Evolutionary conservation across 257 asterid species (phyloP).

Genomic region (Fraxinus excelsior): DNA sequence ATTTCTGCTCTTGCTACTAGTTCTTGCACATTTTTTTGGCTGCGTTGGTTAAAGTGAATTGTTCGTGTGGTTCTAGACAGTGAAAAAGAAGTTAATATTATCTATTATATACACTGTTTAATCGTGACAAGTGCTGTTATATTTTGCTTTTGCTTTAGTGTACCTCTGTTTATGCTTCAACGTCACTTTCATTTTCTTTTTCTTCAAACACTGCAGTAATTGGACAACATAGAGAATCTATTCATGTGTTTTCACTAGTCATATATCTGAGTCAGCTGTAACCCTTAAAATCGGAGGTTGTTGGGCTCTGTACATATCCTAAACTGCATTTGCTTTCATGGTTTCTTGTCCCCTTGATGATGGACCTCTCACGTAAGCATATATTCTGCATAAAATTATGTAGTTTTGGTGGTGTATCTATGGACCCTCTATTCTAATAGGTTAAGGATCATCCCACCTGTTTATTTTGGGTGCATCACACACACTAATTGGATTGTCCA

Average conservation of each 20-base stretch:
- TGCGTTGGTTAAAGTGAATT: neutral
- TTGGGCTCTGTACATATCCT: constrained; percentile 3
- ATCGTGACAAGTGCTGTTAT: neutral
- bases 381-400: neutral
- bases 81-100: neutral
- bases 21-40: neutral
- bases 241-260: neutral
- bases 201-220: neutral
- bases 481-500: constrained; percentile 21
- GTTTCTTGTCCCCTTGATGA: constrained; percentile 7
- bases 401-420: constrained; percentile 9
- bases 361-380: neutral
- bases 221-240: constrained; percentile 7
- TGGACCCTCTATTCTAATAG: constrained; percentile 22
- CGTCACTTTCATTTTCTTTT: constrained; percentile 25
- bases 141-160: neutral
- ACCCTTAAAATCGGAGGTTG: constrained; percentile 7
- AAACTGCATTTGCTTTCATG: neutral
- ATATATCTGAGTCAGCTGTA: constrained; percentile 12
- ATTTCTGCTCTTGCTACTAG: neutral
- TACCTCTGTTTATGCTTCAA: neutral
- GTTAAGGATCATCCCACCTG: constrained; percentile 21
- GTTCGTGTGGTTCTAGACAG: neutral
- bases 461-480: constrained; percentile 15
- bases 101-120: neutral